A percentile compares a stretch with the other conserved stretches of the same genome.
phyloP scores from a whole-genome alignment of 2,329 filamentous ascomycete genomes.

The Aureobasidium pullulans region DNA sequence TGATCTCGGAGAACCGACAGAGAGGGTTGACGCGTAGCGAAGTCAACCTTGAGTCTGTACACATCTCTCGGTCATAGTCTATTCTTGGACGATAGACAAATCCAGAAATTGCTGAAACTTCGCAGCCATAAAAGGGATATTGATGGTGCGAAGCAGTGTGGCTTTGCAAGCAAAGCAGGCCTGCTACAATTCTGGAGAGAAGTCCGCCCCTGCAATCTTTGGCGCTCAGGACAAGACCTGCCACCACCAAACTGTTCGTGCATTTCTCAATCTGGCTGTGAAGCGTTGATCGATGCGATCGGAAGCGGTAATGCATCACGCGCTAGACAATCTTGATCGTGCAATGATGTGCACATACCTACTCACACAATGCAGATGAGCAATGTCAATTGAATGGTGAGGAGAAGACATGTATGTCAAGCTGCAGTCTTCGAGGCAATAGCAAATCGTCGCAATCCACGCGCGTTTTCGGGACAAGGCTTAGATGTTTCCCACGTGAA shows the following conservation, averaged over 20 bases:
- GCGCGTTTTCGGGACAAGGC: background rate
- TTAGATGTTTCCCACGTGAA: background rate
- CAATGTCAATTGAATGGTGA: no score
- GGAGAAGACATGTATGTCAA: no score
- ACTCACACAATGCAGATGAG: no score
- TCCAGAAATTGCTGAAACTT: slow-evolving; percentile 1
- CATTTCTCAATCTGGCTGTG: background rate
- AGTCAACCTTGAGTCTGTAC: background rate
- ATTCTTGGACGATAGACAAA: background rate
- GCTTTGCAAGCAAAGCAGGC: background rate
- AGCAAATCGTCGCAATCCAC: background rate
- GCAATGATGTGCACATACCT: background rate
- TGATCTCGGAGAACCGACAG: background rate
- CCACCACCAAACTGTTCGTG: background rate
- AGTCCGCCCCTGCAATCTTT: background rate
- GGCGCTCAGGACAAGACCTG: slow-evolving; percentile 1
- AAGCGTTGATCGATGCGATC: background rate
- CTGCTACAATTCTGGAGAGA: background rate
- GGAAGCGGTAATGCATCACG: background rate
- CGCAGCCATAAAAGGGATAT: background rate
- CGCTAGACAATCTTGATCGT: background rate
- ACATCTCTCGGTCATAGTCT: background rate
- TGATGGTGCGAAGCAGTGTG: slow-evolving; percentile 6
- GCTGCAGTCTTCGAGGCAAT: no score
- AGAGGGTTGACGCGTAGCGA: background rate